Evolutionary conservation across 305 asterid genomes (phyloP).

Genomic region (Euphrasia arctica): DNA sequence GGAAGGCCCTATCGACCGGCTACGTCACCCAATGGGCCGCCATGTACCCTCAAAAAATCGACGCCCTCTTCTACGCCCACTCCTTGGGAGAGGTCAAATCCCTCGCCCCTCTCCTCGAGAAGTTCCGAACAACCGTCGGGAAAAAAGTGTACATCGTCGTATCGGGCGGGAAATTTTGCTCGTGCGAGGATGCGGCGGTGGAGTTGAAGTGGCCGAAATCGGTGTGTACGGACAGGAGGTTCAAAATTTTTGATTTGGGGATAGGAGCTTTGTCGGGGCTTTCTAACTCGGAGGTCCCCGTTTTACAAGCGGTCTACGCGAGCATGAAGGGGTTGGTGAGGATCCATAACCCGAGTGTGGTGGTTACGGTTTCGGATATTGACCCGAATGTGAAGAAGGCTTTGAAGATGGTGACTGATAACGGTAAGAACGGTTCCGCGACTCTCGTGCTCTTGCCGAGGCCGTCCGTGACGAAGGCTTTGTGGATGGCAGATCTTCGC

Average conservation of each 20-base stretch:
- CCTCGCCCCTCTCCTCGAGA: slow-evolving; percentile 68
- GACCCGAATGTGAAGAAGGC: slow-evolving; percentile 69
- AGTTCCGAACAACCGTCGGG: slow-evolving; percentile 63
- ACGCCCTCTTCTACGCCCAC: slow-evolving; percentile 89
- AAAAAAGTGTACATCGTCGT: slow-evolving; percentile 83
- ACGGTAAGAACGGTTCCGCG: slow-evolving; percentile 31
- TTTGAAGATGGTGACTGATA: slow-evolving; percentile 67
- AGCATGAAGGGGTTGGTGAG: slow-evolving; percentile 86
- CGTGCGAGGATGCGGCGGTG: slow-evolving; percentile 73
- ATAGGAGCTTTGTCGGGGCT: slow-evolving; percentile 56
- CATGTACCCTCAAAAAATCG: slow-evolving; percentile 83
- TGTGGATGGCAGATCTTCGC: slow-evolving; percentile 96
- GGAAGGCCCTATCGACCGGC: slow-evolving; percentile 90
- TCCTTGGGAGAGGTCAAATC: slow-evolving; percentile 62
- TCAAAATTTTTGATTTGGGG: slow-evolving; percentile 87
- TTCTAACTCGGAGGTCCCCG: slow-evolving; percentile 74
- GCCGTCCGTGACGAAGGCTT: slow-evolving; percentile 55
- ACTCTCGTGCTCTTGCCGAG: slow-evolving; percentile 61
- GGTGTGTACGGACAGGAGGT: slow-evolving; percentile 73
- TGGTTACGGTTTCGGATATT: slow-evolving; percentile 54
- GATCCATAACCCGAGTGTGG: slow-evolving; percentile 81
- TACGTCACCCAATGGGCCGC: slow-evolving; percentile 92
- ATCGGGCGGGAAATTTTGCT: slow-evolving; percentile 73
- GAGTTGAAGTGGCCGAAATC: slow-evolving; percentile 70
- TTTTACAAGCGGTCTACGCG: slow-evolving; percentile 73